phyloP scores from a whole-genome alignment of 140 eudicot species.

The Anethum foeniculum region DNA sequence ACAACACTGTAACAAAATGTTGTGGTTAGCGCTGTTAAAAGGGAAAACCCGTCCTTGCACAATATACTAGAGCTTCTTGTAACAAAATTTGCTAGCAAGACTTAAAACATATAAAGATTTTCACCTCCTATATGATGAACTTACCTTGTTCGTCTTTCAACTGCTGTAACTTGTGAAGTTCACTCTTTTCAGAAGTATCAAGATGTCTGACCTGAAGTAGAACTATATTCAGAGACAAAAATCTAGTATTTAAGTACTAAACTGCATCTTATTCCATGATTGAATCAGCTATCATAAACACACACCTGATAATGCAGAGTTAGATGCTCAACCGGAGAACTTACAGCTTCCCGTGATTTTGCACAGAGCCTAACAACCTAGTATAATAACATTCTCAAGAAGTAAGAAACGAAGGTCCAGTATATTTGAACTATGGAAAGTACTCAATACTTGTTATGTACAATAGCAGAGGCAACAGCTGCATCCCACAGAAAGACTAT shows the following conservation, averaged over 20 bases:
- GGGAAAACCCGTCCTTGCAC: neutral
- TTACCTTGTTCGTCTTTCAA: slow-evolving; percentile 98
- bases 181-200: slow-evolving; percentile 98
- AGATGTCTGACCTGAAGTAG: slow-evolving; percentile 92
- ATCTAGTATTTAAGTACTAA: neutral
- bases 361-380: slow-evolving; percentile 99
- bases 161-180: slow-evolving; percentile 91
- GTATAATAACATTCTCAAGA: neutral
- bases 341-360: slow-evolving; percentile 98
- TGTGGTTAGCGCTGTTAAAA: too few relatives aligned
- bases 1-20: too few relatives aligned
- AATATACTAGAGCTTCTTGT: neutral
- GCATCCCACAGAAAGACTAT: neutral
- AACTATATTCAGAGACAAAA: neutral
- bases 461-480: neutral
- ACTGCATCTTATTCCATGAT: neutral
- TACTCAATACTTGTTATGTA: neutral
- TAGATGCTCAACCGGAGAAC: slow-evolving; percentile 98
- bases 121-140: neutral
- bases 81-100: neutral
- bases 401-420: neutral
- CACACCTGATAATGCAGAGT: slow-evolving; percentile 99
- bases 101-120: neutral
- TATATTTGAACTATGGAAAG: neutral
- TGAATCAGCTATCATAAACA: slow-evolving; percentile 5